These are phyloP conservation scores for Cryptococcus jaspeensis DNA, from an alignment of 1,284 basidiomycete species.

Conservation along the genomic window DNA sequence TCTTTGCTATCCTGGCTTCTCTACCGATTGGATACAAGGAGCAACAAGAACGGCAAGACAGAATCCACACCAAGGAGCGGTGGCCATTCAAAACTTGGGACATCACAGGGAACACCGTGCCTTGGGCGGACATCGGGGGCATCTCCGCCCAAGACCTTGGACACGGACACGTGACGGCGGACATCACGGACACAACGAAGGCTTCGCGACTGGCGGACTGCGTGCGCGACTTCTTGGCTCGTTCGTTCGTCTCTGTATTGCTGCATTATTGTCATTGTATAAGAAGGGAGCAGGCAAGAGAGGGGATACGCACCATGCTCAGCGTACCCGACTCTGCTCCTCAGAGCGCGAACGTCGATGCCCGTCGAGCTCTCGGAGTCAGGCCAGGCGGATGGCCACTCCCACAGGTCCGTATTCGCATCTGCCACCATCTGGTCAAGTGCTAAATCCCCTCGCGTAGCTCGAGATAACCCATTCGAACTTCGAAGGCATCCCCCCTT, in stretches of 20 bases:
- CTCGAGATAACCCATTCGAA: slow-evolving; percentile 16
- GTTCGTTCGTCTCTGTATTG: too few species aligned
- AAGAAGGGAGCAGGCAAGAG: too few species aligned
- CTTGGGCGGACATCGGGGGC: too few species aligned
- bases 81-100: neutral
- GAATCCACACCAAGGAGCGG: neutral
- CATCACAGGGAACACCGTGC: neutral
- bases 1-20: too few species aligned
- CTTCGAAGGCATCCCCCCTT: slow-evolving; percentile 16
- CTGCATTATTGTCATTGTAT: too few species aligned
- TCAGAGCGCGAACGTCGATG: slow-evolving; percentile 23
- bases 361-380: slow-evolving; percentile 34
- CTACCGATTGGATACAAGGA: too few species aligned
- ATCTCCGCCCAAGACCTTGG: too few species aligned
- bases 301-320: neutral
- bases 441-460: slow-evolving; percentile 3
- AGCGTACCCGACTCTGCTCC: neutral
- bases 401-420: slow-evolving; percentile 11
- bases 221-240: too few species aligned
- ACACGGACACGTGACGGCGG: too few species aligned
- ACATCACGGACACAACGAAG: too few species aligned
- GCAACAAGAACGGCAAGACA: too few species aligned
- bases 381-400: slow-evolving; percentile 36
- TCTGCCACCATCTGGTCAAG: neutral
- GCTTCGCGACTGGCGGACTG: too few species aligned